Evolutionary conservation across 31 red algal genomes (phyloP).

Genomic region (Bonnemaisonia californica): DNA sequence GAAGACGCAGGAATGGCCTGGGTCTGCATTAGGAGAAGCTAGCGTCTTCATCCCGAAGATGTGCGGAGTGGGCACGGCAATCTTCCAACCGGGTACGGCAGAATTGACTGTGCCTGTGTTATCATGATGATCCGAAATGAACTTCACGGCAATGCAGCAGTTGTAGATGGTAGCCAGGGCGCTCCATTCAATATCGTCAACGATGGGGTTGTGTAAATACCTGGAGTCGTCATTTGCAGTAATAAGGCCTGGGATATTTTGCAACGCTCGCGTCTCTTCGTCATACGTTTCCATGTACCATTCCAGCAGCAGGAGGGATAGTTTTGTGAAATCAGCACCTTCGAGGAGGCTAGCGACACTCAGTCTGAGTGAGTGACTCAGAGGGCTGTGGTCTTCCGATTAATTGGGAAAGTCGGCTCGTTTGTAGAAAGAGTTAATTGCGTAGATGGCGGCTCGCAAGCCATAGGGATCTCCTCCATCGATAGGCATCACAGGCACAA

Average conservation of each 20-base stretch:
- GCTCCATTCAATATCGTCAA: constrained; percentile 64
- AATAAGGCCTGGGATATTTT: constrained; percentile 23
- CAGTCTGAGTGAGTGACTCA: constrained; percentile 20
- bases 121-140: background rate
- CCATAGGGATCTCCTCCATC: constrained; percentile 27
- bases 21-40: background rate
- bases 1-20: constrained; percentile 36
- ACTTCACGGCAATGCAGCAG: constrained; percentile 59
- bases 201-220: constrained; percentile 8
- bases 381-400: constrained; percentile 1
- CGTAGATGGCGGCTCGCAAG: constrained; percentile 29
- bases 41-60: constrained; percentile 17
- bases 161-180: constrained; percentile 51
- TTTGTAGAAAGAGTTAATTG: constrained; percentile 22
- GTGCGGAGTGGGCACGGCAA: constrained; percentile 47
- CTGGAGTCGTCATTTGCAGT: constrained; percentile 20
- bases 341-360: constrained; percentile 27
- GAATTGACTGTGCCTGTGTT: background rate
- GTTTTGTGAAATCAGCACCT: background rate
- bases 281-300: constrained; percentile 38
- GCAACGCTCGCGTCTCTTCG: background rate
- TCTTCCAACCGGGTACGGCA: constrained; percentile 35
- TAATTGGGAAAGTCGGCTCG: too few relatives aligned
- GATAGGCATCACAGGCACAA: constrained; percentile 45
- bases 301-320: constrained; percentile 32